Conservation (phyloP, 768 basidiomycete species). For the Lactifluus piperatus region DNA sequence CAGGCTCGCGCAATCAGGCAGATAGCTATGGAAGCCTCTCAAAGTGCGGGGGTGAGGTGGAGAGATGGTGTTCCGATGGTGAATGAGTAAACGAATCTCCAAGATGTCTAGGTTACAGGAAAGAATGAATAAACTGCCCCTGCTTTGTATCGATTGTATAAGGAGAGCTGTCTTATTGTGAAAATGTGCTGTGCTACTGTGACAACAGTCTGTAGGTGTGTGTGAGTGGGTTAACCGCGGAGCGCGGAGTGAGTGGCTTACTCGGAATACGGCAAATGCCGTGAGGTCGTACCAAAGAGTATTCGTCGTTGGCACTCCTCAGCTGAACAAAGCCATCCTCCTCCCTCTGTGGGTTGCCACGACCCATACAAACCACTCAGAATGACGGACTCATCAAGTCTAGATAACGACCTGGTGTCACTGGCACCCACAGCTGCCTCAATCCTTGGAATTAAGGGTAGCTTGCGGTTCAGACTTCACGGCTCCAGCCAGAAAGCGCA, state of each 20-base stretch:
- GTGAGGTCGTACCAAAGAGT: constrained; percentile 1
- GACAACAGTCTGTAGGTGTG: neutral
- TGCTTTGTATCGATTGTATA: neutral
- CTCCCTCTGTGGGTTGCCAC: constrained; percentile 19
- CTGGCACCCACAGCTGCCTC: constrained; percentile 36
- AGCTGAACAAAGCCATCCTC: constrained; percentile 1
- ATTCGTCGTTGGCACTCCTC: constrained; percentile 13
- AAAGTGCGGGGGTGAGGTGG: constrained; percentile 43
- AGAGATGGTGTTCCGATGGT: constrained; percentile 42
- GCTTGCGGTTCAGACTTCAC: constrained; percentile 58
- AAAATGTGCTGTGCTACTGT: too few species aligned
- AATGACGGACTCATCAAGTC: constrained; percentile 17
- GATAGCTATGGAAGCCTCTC: constrained; percentile 45
- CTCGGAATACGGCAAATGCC: constrained; percentile 5
- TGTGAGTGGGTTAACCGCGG: neutral
- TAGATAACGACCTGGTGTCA: constrained; percentile 11
- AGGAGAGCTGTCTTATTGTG: neutral
- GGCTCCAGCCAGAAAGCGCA: constrained; percentile 60
- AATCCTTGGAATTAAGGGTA: constrained; percentile 51
- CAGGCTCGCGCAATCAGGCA: constrained; percentile 46
- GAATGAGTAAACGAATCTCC: neutral
- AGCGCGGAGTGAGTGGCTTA: neutral
- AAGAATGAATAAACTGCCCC: too few species aligned
- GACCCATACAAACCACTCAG: constrained; percentile 10
- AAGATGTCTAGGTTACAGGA: too few species aligned